phyloP scores from a whole-genome alignment of 768 basidiomycete genomes.

The Astraeus odoratus region DNA sequence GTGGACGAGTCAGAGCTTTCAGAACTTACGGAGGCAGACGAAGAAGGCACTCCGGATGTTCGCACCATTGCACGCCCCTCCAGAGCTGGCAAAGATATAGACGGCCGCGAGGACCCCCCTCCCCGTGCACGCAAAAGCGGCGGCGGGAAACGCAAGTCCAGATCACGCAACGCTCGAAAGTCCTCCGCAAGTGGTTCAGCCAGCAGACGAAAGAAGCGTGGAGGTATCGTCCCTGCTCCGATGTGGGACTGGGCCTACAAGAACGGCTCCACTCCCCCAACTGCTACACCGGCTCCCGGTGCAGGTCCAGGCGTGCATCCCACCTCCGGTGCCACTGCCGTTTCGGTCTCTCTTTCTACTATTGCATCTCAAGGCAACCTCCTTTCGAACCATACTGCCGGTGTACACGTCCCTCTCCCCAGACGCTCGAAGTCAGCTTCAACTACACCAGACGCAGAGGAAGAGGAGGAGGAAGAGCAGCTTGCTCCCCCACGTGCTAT shows the following conservation, averaged over 20 bases:
- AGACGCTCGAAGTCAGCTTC: neutral
- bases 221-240: constrained; percentile 66
- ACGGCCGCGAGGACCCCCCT: constrained; percentile 11
- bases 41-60: constrained; percentile 23
- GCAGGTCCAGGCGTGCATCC: neutral
- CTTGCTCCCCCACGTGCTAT: constrained; percentile 43
- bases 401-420: constrained; percentile 4
- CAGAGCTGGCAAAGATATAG: constrained; percentile 10
- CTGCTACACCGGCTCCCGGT: constrained; percentile 1
- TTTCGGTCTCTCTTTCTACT: constrained; percentile 6
- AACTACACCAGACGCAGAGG: constrained; percentile 26
- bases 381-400: neutral
- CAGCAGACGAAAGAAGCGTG: constrained; percentile 43
- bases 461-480: constrained; percentile 37
- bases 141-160: constrained; percentile 7
- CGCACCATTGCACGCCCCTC: constrained; percentile 22
- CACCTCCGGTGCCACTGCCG: constrained; percentile 1
- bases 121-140: constrained; percentile 12
- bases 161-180: constrained; percentile 5
- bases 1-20: constrained; percentile 67
- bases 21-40: constrained; percentile 65
- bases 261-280: constrained; percentile 22
- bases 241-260: constrained; percentile 86
- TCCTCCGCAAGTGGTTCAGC: constrained; percentile 1
- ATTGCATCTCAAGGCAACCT: constrained; percentile 1